Evolutionary conservation across 2,329 filamentous ascomycete genomes (phyloP), one percentile per base, ranked within the genome.

Genomic region (Aspergillus phoenicis): DNA sequence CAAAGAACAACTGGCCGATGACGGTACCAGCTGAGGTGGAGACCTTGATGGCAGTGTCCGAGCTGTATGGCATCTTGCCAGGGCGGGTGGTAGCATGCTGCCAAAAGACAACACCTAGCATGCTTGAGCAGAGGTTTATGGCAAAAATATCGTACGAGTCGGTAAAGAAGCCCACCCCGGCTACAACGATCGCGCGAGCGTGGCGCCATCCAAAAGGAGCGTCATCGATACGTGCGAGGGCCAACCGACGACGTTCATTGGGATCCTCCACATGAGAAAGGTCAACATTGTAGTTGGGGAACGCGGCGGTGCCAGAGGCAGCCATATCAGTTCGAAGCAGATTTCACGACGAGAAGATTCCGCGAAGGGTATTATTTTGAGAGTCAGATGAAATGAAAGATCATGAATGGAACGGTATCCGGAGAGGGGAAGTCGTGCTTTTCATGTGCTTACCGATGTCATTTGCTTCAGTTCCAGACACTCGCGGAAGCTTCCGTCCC

Each of bases 111-210:
- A 93, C 87, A 45, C 91, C 91, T 54, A 93, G 75, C 89, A 93
- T 92, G 64, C 85, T 83, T 28, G 89, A 91, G 64, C 89, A 81
- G 71, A 92, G 81, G 65, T 87, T 89, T 68, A 90, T 89, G 71
- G 89, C 87, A 76, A 95, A 95, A 79, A 93, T 91, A 72, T 90
- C 88, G 77, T 93, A 94, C 11, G 90, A 90, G 73, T 94, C 91
- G 15, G 91, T 94, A 78, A 95, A 95, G 85, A 96, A 95, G 68
- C 91, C 91, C 63, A 94, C 89, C 69, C 91, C 91, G 30, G 91
- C 91, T 24, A 94, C 91, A 8, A 91, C 79, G 57, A 91, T 85
- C 60, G 91, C 89, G 43, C 91, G 85, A 61, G 93, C 85, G 72
- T 95, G 91, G 73, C 93, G 91, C 90, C 91, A 94, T 71, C 91